Percentiles rank a stretch among this genome's conserved stretches.
These are phyloP conservation scores for Austroboletus rostrupii DNA, from an alignment of 1,284 basidiomycete species.

Conservation along the genomic window DNA sequence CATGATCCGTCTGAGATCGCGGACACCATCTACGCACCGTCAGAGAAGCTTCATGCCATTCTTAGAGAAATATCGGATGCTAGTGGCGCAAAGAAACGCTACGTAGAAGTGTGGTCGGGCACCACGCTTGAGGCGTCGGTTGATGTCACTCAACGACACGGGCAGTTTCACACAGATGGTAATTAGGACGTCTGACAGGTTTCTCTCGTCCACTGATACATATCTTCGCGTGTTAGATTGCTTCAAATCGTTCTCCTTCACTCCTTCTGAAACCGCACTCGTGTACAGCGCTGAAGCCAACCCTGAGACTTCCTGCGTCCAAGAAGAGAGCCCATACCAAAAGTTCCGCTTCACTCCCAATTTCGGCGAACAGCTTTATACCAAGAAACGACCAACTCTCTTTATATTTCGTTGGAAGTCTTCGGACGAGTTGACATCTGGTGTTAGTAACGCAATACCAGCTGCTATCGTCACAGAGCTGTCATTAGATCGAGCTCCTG, in stretches of 20 bases:
- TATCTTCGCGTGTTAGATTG: constrained; percentile 35
- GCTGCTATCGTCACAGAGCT: constrained; percentile 12
- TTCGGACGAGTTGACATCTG: not conserved
- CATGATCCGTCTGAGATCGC: constrained; percentile 44
- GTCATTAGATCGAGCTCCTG: constrained; percentile 12
- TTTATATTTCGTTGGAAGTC: constrained; percentile 46
- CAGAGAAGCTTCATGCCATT: constrained; percentile 41
- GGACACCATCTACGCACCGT: constrained; percentile 42
- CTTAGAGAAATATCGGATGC: constrained; percentile 39
- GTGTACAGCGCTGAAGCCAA: constrained; percentile 58
- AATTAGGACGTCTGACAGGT: not conserved
- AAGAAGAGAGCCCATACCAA: constrained; percentile 35
- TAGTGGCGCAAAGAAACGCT: constrained; percentile 41
- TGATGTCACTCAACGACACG: constrained; percentile 59
- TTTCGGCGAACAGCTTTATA: constrained; percentile 52
- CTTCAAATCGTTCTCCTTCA: constrained; percentile 47
- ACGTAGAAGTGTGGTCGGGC: constrained; percentile 59
- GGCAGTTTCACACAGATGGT: constrained; percentile 63
- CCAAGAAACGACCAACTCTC: constrained; percentile 46
- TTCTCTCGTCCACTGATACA: not conserved
- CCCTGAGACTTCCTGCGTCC: constrained; percentile 26
- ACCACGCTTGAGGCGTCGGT: constrained; percentile 39
- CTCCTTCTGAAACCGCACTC: constrained; percentile 46
- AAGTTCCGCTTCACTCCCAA: constrained; percentile 52
- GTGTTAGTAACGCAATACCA: not conserved